Base-by-base conservation (phyloP, 257 asterid genomes). In the Solanum lycopersicoides region DNA sequence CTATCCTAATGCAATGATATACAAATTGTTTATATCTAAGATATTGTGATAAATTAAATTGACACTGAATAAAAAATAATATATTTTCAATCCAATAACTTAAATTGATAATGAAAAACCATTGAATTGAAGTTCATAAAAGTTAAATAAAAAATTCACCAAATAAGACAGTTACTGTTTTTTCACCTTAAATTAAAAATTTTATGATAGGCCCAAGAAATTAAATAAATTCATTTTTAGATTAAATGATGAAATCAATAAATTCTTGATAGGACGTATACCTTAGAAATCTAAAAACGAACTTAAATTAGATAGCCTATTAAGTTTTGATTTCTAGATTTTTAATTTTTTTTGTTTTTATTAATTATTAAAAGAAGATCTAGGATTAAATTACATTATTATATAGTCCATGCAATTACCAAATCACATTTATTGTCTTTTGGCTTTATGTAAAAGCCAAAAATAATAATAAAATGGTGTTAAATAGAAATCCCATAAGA, bases 151-250 rank as follows among this genome's bases (percentile, higher is more conserved):
- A 0, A 15, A 44, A 56, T 12, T 6, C 10, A 25, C 21, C 20
- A 0, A 2, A 9, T 25, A 66, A 66, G 21, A 28, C 4, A 14
- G 12, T 0, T 12, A 1, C 0, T 2, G 0, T 13, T 16, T 25
- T 66, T 0, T 10, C 11, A 66, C 11, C 5, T 11, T 3, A 28
- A 13, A 66, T 12, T 1, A 12, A 0, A 25, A 2, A 66, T 66
- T 25, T 5, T 25, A 12, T 4, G 9, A 4, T 66, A 1, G 18
- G 12, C 2, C 14, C 50, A 44, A 44, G 50, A 44, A 44, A 44
- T 42, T 42, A 42, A 42, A 42, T 42, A 42, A 42, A 42, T 42
- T 42, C 4, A 42, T 42, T 10, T 42, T 42, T 42, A 4, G 15
- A 44, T 44, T 44, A 44, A 66, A 4, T 8, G 18, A 25, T 66